These are phyloP conservation scores for Alternaria ethzedia DNA, from an alignment of 2,329 filamentous ascomycete species.

Conservation along the genomic window DNA sequence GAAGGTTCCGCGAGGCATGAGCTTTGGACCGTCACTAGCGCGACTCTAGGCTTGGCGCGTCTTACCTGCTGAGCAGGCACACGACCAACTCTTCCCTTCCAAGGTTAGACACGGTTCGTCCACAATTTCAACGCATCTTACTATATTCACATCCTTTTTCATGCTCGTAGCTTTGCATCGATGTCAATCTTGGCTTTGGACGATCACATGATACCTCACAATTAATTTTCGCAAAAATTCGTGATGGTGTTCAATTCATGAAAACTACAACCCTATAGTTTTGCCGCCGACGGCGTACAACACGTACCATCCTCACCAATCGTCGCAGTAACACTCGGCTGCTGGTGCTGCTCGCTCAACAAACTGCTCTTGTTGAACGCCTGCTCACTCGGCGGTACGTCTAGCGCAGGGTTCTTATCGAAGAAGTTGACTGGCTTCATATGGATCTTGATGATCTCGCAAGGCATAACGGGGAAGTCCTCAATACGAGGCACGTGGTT, in stretches of 20 bases:
- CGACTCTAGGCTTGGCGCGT: slow-evolving; percentile 12
- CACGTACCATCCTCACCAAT: slow-evolving; percentile 48
- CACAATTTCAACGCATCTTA: not conserved
- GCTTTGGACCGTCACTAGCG: slow-evolving; percentile 4
- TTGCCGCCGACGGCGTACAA: slow-evolving; percentile 43
- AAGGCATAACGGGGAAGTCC: slow-evolving; percentile 46
- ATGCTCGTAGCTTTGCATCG: not conserved
- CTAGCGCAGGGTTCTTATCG: slow-evolving; percentile 63
- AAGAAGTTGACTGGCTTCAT: slow-evolving; percentile 67
- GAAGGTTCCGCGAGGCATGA: not conserved
- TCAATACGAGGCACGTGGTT: slow-evolving; percentile 64
- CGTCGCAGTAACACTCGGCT: slow-evolving; percentile 44
- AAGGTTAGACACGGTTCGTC: not conserved
- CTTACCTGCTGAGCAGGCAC: not conserved
- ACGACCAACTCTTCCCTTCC: not conserved
- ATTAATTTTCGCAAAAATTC: not conserved
- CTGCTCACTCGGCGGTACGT: slow-evolving; percentile 62
- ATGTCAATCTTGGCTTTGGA: not conserved
- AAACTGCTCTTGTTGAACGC: slow-evolving; percentile 53
- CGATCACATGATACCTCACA: not conserved
- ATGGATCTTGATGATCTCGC: slow-evolving; percentile 63
- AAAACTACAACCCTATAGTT: not conserved
- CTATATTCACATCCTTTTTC: not conserved
- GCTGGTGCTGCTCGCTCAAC: slow-evolving; percentile 47
- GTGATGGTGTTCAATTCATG: not conserved